Percentiles rank a stretch among this genome's conserved stretches.
phyloP scores from a whole-genome alignment of 202 grass and related monocot genomes.

The Zizania palustris region DNA sequence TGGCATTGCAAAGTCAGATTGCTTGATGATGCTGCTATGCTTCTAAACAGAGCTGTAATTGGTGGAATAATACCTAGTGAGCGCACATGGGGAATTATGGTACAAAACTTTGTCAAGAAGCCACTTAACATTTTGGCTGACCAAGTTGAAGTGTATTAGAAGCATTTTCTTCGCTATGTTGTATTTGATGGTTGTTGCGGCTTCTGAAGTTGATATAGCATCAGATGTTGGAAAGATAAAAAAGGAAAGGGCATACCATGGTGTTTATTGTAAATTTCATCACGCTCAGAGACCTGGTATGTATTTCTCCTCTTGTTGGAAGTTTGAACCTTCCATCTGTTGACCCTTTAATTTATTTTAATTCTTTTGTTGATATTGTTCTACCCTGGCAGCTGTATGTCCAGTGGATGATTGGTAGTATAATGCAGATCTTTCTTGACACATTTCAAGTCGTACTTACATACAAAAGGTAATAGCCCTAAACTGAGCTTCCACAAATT shows the following conservation, averaged over 20 bases:
- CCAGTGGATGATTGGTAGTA: not conserved
- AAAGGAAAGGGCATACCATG: conserved; percentile 19
- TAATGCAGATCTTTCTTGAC: not conserved
- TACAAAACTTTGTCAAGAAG: conserved; percentile 63
- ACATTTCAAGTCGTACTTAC: conserved; percentile 17
- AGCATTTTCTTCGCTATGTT: conserved; percentile 24
- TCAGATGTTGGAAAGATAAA: conserved; percentile 14
- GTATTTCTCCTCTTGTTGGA: conserved; percentile 29
- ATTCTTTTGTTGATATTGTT: conserved; percentile 7
- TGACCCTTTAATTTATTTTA: conserved; percentile 13
- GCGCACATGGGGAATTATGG: conserved; percentile 74
- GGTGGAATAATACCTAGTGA: conserved; percentile 64
- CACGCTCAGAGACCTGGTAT: conserved; percentile 32
- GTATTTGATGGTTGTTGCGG: conserved; percentile 2
- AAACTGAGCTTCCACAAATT: not conserved
- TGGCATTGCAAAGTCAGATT: conserved; percentile 90
- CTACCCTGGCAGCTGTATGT: conserved; percentile 13
- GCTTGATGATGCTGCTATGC: conserved; percentile 67
- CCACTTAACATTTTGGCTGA: conserved; percentile 44
- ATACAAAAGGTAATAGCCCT: not conserved
- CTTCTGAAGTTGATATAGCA: conserved; percentile 13
- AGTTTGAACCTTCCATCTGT: conserved; percentile 23
- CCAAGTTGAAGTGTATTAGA: conserved; percentile 33
- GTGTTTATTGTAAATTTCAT: not conserved
- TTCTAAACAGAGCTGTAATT: conserved; percentile 63